Base-by-base conservation (phyloP, 78 protist species). In the Emiliania huxleyi region DNA sequence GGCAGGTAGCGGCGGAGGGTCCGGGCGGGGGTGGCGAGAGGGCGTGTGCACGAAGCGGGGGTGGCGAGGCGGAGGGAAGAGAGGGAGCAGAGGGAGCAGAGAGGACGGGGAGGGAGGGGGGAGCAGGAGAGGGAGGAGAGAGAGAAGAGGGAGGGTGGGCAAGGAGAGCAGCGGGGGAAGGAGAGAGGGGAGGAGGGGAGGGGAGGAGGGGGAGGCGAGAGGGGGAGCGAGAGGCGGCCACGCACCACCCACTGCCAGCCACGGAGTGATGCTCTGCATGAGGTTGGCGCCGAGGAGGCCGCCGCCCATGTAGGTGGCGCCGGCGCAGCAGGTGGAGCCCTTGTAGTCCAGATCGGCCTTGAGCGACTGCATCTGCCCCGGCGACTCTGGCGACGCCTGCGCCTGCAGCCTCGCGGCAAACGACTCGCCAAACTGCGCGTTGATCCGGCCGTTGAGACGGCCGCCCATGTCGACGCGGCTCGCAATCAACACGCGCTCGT, bases 251-350 rank as follows among this genome's bases (percentile, higher is more conserved):
- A 52, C 8, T 52, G 62, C 62, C 8, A 52, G 62, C 8, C 15
- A 19, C 15, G 62, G 62, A 52, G 62, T 52, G 15, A 52, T 52
- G 15, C 62, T 44, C 55, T 92, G 91, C 84, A 81, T 26, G 87
- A 87, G 87, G 85, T 42, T 84, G 29, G 91, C 91, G 23, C 71
- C 45, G 37, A 55, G 19, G 38, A 84, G 19, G 19, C 94, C 94
- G 35, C 55, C 55, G 18, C n/a, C 52, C 56, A 81, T 44, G 89
- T 44, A 81, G 19, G 8, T 5, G 21, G 33, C 49, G 38, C 89
- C 55, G 26, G 48, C 33, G 12, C 3, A 8, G 89, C 0, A 22
- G 56, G 35, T 1, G 21, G 33, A 0, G 55, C 89, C 89, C 55
- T 81, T 77, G 19, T 15, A 22, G 87, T 77, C 87, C 19, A 42